Percentiles rank a stretch among this genome's conserved stretches.
Conservation (phyloP, 108 stramenopile genomes). For the Cyclostephanos invisitatus region DNA sequence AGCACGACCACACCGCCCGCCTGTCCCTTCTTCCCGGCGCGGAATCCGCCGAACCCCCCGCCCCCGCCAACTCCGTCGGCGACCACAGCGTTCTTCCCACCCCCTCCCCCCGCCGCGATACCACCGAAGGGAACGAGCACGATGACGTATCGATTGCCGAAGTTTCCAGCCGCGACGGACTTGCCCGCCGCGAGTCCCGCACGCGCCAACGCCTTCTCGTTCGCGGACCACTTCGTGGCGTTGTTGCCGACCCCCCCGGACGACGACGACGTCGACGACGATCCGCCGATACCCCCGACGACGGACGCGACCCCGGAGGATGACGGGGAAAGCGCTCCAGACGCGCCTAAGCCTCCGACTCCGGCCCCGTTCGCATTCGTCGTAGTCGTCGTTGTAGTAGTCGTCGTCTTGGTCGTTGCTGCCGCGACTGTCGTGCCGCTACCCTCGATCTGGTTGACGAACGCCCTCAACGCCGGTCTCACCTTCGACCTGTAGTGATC, state of each 20-base stretch:
- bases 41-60: conserved; percentile 45
- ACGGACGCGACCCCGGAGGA: conserved; percentile 1
- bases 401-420: background rate
- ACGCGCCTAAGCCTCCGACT: background rate
- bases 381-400: background rate
- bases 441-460: conserved; percentile 79
- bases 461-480: conserved; percentile 71
- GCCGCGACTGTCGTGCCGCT: conserved; percentile 29
- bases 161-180: conserved; percentile 43
- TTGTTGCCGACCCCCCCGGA: background rate
- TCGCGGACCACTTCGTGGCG: conserved; percentile 18
- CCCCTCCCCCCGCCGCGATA: background rate
- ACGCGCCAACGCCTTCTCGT: conserved; percentile 39
- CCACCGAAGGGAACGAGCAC: conserved; percentile 63
- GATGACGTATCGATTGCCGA: conserved; percentile 62
- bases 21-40: conserved; percentile 24
- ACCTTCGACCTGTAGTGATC: conserved; percentile 80
- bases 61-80: conserved; percentile 3
- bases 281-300: background rate
- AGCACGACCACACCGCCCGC: conserved; percentile 17
- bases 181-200: conserved; percentile 17
- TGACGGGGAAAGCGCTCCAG: background rate
- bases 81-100: background rate
- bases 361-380: background rate
- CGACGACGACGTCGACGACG: background rate